These are phyloP conservation scores for Lignosus rhinocerotis DNA, from an alignment of 1,284 basidiomycete species.

Conservation along the genomic window DNA sequence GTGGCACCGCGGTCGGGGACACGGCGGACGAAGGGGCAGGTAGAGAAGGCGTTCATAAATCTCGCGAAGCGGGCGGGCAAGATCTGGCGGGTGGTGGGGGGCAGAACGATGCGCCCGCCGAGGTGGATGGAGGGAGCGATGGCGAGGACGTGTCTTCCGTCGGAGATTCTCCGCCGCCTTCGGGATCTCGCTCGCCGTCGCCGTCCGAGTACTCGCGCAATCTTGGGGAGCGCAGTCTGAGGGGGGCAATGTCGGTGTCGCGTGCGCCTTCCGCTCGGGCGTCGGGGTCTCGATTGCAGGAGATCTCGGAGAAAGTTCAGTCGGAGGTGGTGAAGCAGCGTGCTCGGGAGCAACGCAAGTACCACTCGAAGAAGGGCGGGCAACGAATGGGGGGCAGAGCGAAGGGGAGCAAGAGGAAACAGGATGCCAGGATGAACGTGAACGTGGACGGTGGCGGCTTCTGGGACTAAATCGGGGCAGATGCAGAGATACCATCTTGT, in stretches of 20 bases:
- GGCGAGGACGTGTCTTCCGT: constrained; percentile 20
- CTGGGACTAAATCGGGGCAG: constrained; percentile 47
- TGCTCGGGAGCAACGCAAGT: constrained; percentile 68
- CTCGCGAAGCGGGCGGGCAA: constrained; percentile 16
- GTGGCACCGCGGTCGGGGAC: constrained; percentile 26
- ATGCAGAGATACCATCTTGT: no score
- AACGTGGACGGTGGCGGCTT: constrained; percentile 58
- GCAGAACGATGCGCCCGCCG: constrained; percentile 1
- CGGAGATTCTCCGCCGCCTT: constrained; percentile 21
- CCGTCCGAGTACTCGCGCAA: constrained; percentile 21
- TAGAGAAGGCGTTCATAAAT: constrained; percentile 24
- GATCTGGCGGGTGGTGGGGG: constrained; percentile 4
- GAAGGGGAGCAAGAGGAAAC: constrained; percentile 85
- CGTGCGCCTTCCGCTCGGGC: not conserved
- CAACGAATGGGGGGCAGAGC: constrained; percentile 64
- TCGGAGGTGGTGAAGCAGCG: constrained; percentile 63
- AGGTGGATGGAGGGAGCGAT: constrained; percentile 7
- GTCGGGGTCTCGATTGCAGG: constrained; percentile 10
- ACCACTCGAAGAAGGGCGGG: constrained; percentile 69
- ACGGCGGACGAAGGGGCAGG: constrained; percentile 31
- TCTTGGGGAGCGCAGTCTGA: constrained; percentile 26
- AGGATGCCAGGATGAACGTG: constrained; percentile 68
- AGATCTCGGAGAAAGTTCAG: constrained; percentile 60
- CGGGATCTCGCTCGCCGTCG: constrained; percentile 25
- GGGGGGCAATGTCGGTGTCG: constrained; percentile 25